Evolutionary conservation across 2,329 filamentous ascomycete species (phyloP).

Genomic region (Fusarium longipes): DNA sequence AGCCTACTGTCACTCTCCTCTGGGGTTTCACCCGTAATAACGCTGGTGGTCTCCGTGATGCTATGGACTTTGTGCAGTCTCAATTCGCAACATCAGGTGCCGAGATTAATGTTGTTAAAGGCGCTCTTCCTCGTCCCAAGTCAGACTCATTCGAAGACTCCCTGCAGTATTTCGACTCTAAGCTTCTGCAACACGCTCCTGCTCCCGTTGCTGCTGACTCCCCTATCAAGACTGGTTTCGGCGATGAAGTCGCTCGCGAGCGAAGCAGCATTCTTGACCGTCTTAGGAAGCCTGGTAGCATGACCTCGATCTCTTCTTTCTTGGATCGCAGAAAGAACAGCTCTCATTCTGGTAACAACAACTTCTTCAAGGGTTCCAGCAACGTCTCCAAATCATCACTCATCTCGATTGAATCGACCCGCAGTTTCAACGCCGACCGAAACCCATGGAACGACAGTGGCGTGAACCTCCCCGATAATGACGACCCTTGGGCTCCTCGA

Average conservation of each 20-base stretch:
- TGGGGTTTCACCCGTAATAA: slow-evolving; percentile 97
- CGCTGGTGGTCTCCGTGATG: slow-evolving; percentile 92
- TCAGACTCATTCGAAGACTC: slow-evolving; percentile 99
- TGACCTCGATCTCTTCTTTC: slow-evolving; percentile 95
- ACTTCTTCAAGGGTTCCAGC: slow-evolving; percentile 91
- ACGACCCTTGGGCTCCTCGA: slow-evolving; percentile 73
- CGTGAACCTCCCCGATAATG: slow-evolving; percentile 91
- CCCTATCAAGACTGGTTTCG: slow-evolving; percentile 86
- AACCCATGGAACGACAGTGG: slow-evolving; percentile 99
- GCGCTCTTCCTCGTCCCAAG: slow-evolving; percentile 96
- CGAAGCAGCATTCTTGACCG: slow-evolving; percentile 89
- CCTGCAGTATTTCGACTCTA: slow-evolving; percentile 95
- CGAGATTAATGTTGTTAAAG: slow-evolving; percentile 88
- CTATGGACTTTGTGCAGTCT: slow-evolving; percentile 91
- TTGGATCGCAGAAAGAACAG: slow-evolving; percentile 95
- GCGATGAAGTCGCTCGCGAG: slow-evolving; percentile 82
- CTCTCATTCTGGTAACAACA: slow-evolving; percentile 81
- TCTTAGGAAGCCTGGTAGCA: slow-evolving; percentile 92
- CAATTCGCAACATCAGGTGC: slow-evolving; percentile 88
- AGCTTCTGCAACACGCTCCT: slow-evolving; percentile 92
- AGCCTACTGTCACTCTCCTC: slow-evolving; percentile 70
- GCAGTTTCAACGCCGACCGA: slow-evolving; percentile 88
- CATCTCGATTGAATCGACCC: slow-evolving; percentile 93
- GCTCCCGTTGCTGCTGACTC: slow-evolving; percentile 85
- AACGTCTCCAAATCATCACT: slow-evolving; percentile 95